Conservation (phyloP, 2,329 filamentous ascomycete species). For the Paraphaeosphaeria sporulosa region DNA sequence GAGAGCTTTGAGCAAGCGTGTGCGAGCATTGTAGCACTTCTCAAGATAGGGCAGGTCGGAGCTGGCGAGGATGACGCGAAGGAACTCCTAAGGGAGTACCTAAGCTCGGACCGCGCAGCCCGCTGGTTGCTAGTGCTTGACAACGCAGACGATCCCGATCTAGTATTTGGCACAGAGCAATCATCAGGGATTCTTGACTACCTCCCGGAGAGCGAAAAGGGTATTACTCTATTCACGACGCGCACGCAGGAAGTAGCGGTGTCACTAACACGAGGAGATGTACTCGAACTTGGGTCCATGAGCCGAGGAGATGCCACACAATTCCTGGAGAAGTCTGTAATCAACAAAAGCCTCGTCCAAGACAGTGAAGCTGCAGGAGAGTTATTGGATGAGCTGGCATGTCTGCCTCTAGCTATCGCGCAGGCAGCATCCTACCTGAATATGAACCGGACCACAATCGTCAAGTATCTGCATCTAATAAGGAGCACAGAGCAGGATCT, state of each 20-base stretch:
- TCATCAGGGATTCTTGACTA: slow-evolving; percentile 21
- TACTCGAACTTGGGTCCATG: slow-evolving; percentile 19
- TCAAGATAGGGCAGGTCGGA: slow-evolving; percentile 21
- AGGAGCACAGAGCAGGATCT: slow-evolving; percentile 42
- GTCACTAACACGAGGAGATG: slow-evolving; percentile 20
- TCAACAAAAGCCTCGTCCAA: slow-evolving; percentile 15
- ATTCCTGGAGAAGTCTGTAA: slow-evolving; percentile 21
- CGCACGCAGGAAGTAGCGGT: slow-evolving; percentile 18
- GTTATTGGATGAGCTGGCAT: slow-evolving; percentile 40
- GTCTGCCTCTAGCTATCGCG: slow-evolving; percentile 45
- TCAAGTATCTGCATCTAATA: slow-evolving; percentile 48
- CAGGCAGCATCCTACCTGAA: slow-evolving; percentile 50
- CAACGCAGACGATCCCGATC: slow-evolving; percentile 17
- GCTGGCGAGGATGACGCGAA: slow-evolving; percentile 26
- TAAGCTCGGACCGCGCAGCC: slow-evolving; percentile 26
- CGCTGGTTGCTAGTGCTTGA: slow-evolving; percentile 21
- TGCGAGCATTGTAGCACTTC: slow-evolving; percentile 14
- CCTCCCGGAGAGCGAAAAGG: slow-evolving; percentile 18
- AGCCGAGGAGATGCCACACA: slow-evolving; percentile 13
- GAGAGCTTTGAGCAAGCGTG: slow-evolving; percentile 32
- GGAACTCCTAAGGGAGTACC: slow-evolving; percentile 27
- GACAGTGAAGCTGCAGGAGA: slow-evolving; percentile 5
- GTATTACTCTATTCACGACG: slow-evolving; percentile 20
- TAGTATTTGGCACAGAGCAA: slow-evolving; percentile 17
- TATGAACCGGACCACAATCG: slow-evolving; percentile 26